Percentiles rank a stretch among this genome's conserved stretches.
phyloP scores from a whole-genome alignment of 768 basidiomycete species.

The Kwoniella newhampshirensis region DNA sequence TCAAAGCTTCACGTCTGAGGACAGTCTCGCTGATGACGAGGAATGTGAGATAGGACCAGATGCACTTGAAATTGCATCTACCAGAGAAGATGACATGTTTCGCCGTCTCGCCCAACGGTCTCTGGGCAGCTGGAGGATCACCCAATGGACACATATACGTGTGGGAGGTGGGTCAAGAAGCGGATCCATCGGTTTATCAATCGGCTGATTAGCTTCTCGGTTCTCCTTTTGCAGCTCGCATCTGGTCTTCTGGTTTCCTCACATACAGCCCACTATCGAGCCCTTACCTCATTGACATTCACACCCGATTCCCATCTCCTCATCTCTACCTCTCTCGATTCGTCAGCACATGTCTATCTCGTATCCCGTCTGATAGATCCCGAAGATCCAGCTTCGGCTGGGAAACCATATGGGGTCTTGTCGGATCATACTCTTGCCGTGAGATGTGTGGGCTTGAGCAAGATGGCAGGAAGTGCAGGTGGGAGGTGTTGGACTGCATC shows the following conservation, averaged over 20 bases:
- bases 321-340: conserved; percentile 86
- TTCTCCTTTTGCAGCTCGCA: conserved; percentile 61
- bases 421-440: conserved; percentile 91
- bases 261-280: conserved; percentile 95
- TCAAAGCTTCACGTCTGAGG: too few relatives aligned
- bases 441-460: conserved; percentile 73
- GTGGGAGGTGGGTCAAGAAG: conserved; percentile 88
- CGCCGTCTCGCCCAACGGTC: conserved; percentile 68
- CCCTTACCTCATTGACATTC: conserved; percentile 77
- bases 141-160: conserved; percentile 84
- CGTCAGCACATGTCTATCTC: conserved; percentile 71
- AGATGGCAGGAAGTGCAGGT: conserved; percentile 72
- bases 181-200: too few relatives aligned
- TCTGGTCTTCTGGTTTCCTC: conserved; percentile 91
- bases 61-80: conserved; percentile 77
- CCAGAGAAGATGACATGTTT: conserved; percentile 87
- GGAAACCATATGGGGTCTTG: conserved; percentile 73
- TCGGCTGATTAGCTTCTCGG: conserved; percentile 2
- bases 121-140: conserved; percentile 84
- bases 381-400: conserved; percentile 53
- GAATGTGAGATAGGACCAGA: too few relatives aligned
- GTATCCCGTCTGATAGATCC: conserved; percentile 44
- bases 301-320: conserved; percentile 76
- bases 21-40: conserved; percentile 8
- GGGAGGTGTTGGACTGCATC: conserved; percentile 66